Conservation (phyloP, 2,329 filamentous ascomycete species). For the Trichoderma endophyticum region DNA sequence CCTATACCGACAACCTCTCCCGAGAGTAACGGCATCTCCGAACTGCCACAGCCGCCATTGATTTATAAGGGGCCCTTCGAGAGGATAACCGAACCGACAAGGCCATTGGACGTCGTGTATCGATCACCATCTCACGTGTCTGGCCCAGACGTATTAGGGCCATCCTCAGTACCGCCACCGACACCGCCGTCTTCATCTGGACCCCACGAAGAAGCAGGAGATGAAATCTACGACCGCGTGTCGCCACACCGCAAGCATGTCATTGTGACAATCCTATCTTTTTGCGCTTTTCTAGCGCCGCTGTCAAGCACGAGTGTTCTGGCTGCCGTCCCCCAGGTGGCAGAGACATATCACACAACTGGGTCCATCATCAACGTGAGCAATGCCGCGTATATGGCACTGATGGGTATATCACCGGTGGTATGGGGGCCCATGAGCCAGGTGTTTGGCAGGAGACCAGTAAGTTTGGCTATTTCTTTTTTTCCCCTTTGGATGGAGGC, state of each 20-base stretch:
- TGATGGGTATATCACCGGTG: conserved; percentile 68
- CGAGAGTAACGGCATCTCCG: background rate
- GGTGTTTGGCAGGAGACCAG: conserved; percentile 57
- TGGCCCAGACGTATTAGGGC: conserved; percentile 30
- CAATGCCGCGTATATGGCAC: conserved; percentile 71
- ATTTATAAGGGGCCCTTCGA: background rate
- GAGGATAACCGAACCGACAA: background rate
- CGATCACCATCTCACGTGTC: conserved; percentile 32
- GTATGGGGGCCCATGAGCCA: conserved; percentile 72
- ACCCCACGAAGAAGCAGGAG: conserved; percentile 33
- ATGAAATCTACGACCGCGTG: conserved; percentile 64
- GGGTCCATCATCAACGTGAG: conserved; percentile 68
- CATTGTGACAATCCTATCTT: conserved; percentile 68
- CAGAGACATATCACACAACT: conserved; percentile 60
- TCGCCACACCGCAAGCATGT: conserved; percentile 58
- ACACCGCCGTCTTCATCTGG: conserved; percentile 9
- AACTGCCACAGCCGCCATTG: background rate
- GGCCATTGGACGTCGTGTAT: conserved; percentile 1
- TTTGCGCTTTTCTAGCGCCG: conserved; percentile 73
- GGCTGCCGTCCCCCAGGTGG: conserved; percentile 71
- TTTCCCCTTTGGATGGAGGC: background rate
- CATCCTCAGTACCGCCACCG: background rate
- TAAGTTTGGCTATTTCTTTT: conserved; percentile 34
- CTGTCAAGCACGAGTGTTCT: conserved; percentile 72
- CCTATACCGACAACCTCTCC: background rate